These are phyloP conservation scores for Ochromonadaceae sp. DNA, from an alignment of 352 stramenopile species.

Conservation along the genomic window DNA sequence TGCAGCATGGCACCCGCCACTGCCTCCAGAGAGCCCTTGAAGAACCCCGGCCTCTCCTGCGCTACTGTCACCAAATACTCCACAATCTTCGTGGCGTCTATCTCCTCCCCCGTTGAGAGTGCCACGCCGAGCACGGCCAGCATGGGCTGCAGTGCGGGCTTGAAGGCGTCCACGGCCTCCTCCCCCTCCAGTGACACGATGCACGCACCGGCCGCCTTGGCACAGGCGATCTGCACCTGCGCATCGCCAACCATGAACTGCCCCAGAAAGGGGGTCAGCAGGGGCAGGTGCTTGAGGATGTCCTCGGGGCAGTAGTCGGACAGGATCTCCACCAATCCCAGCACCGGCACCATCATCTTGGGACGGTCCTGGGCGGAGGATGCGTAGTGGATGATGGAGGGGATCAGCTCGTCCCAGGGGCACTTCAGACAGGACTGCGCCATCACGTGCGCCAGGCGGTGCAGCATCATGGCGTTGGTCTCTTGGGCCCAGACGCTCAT, in stretches of 20 bases:
- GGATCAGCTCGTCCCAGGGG: neutral
- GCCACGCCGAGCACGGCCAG: neutral
- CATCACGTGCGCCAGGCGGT: conserved; percentile 3
- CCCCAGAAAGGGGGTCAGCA: neutral
- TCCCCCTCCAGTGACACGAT: neutral
- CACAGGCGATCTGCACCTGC: neutral
- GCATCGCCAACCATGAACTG: neutral
- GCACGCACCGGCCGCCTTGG: neutral
- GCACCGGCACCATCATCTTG: neutral
- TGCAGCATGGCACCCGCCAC: neutral
- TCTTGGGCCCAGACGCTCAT: neutral
- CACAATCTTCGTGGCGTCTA: conserved; percentile 6
- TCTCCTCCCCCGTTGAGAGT: neutral
- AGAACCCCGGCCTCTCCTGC: conserved; percentile 2
- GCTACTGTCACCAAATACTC: conserved; percentile 4
- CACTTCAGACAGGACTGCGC: neutral
- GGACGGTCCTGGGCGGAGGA: neutral
- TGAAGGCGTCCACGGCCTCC: neutral
- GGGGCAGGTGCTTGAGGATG: neutral
- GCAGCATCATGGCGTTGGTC: neutral
- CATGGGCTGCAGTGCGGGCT: neutral
- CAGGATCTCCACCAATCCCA: conserved; percentile 6
- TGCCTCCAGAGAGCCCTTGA: neutral
- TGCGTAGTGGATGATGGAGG: neutral
- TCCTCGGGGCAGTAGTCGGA: conserved; percentile 12